phyloP scores from a whole-genome alignment of 495 filamentous ascomycete species.

The Aspergillus bridgeri region DNA sequence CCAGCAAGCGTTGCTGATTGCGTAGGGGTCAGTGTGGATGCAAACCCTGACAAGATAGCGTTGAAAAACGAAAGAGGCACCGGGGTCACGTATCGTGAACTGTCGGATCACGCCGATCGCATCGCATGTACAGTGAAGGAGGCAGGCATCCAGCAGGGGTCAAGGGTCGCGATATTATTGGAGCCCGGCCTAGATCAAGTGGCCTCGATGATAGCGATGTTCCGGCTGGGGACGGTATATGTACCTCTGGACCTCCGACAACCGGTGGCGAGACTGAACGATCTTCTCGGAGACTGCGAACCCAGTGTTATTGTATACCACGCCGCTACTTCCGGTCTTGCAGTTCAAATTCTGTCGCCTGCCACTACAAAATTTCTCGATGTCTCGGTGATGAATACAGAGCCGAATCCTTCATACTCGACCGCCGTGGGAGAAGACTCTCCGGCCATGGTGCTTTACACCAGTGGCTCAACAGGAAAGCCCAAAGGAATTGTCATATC shows the following conservation, averaged over 20 bases:
- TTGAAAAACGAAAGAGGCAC: not conserved
- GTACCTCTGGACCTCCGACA: constrained; percentile 45
- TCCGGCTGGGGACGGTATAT: constrained; percentile 47
- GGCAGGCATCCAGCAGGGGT: constrained; percentile 13
- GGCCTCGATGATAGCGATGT: constrained; percentile 51
- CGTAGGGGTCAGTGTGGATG: not conserved
- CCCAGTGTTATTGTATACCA: not conserved
- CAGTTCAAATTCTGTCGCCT: not conserved
- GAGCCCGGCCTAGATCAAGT: constrained; percentile 41
- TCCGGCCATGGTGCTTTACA: constrained; percentile 32
- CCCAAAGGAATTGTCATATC: constrained; percentile 39
- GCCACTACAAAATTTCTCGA: not conserved
- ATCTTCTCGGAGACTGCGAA: constrained; percentile 3
- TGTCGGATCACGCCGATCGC: not conserved
- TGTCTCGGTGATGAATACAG: not conserved
- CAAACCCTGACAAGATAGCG: not conserved
- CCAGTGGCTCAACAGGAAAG: constrained; percentile 37
- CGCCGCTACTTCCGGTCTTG: not conserved
- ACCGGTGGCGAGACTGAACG: not conserved
- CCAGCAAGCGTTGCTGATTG: not conserved
- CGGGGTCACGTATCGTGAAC: not conserved
- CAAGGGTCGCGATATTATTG: not conserved
- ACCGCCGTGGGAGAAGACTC: constrained; percentile 14
- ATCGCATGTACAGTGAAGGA: constrained; percentile 23
- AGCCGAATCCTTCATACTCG: not conserved